These are phyloP conservation scores for Mycena haematopus DNA, from an alignment of 768 basidiomycete species.

Conservation along the genomic window DNA sequence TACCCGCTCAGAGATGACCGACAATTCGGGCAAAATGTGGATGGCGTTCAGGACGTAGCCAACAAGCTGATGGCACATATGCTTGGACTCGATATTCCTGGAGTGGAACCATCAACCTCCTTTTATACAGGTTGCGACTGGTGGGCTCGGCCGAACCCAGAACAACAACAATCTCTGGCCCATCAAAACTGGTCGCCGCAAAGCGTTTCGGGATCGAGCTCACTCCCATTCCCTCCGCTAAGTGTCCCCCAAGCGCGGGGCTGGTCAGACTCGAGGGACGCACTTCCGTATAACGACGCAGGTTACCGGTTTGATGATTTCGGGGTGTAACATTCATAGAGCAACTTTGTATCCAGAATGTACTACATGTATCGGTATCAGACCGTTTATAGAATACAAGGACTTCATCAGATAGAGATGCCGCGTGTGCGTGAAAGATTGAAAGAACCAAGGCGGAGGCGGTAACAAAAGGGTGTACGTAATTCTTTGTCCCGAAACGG, in stretches of 20 bases:
- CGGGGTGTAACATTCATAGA: conserved; percentile 25
- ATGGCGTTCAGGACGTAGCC: conserved; percentile 67
- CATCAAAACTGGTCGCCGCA: conserved; percentile 22
- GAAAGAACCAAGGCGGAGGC: neutral
- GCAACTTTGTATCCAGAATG: conserved; percentile 15
- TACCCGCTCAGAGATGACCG: conserved; percentile 39
- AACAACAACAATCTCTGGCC: conserved; percentile 29
- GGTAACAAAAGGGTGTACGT: neutral
- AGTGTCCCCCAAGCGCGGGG: conserved; percentile 12
- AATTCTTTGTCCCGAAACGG: neutral
- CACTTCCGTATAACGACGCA: conserved; percentile 14
- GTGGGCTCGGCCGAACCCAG: conserved; percentile 60
- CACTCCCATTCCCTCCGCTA: conserved; percentile 14
- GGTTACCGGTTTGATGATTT: conserved; percentile 27
- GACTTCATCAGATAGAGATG: conserved; percentile 11
- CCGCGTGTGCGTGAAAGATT: conserved; percentile 9
- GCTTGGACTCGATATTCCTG: conserved; percentile 70
- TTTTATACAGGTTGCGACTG: conserved; percentile 67
- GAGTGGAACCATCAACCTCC: conserved; percentile 64
- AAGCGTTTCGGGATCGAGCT: conserved; percentile 1
- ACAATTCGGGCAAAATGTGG: conserved; percentile 36
- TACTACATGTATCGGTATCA: conserved; percentile 21
- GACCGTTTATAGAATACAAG: conserved; percentile 16
- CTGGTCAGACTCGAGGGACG: conserved; percentile 19
- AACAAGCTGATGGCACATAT: conserved; percentile 76